Evolutionary conservation across 257 asterid genomes (phyloP), one percentile per base, ranked within the genome.

Genomic region (Fraxinus americana): DNA sequence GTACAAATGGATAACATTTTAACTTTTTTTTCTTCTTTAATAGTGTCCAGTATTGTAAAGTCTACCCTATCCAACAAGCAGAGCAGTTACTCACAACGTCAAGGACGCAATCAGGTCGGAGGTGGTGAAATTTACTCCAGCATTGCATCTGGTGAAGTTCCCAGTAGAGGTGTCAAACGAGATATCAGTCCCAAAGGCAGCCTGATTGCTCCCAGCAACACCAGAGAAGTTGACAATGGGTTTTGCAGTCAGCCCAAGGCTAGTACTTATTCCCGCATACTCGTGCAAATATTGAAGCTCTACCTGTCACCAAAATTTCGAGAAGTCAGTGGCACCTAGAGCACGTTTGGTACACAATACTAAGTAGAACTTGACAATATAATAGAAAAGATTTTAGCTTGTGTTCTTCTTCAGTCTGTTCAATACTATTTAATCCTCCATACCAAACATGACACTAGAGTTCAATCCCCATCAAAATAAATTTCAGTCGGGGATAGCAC

Each of bases 211-310:
- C 41, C 99, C 99, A 85, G 91, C 94, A 77, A 96, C 95, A 63
- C 98, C 99, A 79, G 99, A 89, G 83, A 96, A 96, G 89, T 92
- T 91, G 86, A 92, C 91, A 23, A 91, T 79, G 69, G 99, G 99
- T 77, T 89, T 89, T 36, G 98, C 97, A 57, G 96, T 83, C 61
- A 96, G 88, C 30, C 97, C 97, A 71, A 96, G 90, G 85, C 97
- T 89, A 61, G 99, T 90, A 76, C 89, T 96, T 57, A 96, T 93
- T 73, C 98, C 98, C 41, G 99, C 97, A 80, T 86, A 73, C 87
- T 96, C 99, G 29, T 96, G 99, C 82, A 90, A 83, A 86, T 93
- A 96, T 74, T 93, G 98, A 80, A 96, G 94, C 80, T 96, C 99
- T 74, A 93, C 92, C 99, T 96, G 88, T 79, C 35, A 77, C 39